Conservation (phyloP, 306 rosid species). For the Datisca glomerata region DNA sequence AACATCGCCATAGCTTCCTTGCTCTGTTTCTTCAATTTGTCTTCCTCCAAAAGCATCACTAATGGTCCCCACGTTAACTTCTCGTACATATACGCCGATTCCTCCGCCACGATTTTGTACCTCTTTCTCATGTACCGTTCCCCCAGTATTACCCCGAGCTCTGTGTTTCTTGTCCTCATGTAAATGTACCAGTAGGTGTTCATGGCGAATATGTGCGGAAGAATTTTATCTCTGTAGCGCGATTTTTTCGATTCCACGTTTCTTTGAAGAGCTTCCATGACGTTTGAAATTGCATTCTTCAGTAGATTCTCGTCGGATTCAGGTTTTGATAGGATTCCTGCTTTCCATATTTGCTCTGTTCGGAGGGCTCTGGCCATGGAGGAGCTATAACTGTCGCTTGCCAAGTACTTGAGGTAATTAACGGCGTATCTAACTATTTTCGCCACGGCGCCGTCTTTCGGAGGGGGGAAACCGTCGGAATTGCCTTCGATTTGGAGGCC, state of each 20-base stretch:
- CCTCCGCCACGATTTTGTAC: slow-evolving; percentile 55
- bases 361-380: slow-evolving; percentile 57
- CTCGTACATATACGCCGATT: slow-evolving; percentile 71
- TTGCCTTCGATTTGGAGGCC: slow-evolving; percentile 75
- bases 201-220: slow-evolving; percentile 44
- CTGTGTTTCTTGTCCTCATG: slow-evolving; percentile 71
- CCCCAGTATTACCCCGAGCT: slow-evolving; percentile 55
- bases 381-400: slow-evolving; percentile 35
- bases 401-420: slow-evolving; percentile 66
- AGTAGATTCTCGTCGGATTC: slow-evolving; percentile 37
- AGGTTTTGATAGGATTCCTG: slow-evolving; percentile 22
- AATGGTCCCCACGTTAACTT: slow-evolving; percentile 56
- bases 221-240: slow-evolving; percentile 41
- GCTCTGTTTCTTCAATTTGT: slow-evolving; percentile 27
- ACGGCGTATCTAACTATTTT: slow-evolving; percentile 66
- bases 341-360: slow-evolving; percentile 68
- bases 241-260: slow-evolving; percentile 56
- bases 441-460: slow-evolving; percentile 69
- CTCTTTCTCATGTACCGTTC: slow-evolving; percentile 39
- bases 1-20: slow-evolving; percentile 43
- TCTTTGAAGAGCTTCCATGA: slow-evolving; percentile 74
- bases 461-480: slow-evolving; percentile 54
- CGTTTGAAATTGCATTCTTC: slow-evolving; percentile 39
- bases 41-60: slow-evolving; percentile 36
- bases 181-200: slow-evolving; percentile 89